phyloP scores from a whole-genome alignment of 257 asterid species.

The Plectranthus barbatus region DNA sequence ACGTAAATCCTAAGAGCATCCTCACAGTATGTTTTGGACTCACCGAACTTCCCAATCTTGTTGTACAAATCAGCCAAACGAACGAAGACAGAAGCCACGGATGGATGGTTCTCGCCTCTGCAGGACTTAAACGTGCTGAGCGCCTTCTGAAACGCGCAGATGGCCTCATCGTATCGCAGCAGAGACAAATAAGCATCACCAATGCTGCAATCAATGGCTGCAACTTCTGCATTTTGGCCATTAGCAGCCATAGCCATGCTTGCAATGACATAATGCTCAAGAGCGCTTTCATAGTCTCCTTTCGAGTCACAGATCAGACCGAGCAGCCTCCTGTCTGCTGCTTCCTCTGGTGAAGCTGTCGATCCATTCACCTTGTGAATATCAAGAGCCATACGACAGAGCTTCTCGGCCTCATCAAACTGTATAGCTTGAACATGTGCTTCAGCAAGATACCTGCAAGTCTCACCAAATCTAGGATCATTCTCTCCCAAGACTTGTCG shows the following conservation, averaged over 20 bases:
- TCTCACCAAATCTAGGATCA: conserved; percentile 71
- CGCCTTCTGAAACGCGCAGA: conserved; percentile 72
- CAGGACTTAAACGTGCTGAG: conserved; percentile 46
- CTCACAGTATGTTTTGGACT: conserved; percentile 65
- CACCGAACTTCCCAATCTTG: conserved; percentile 70
- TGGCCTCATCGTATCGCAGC: conserved; percentile 72
- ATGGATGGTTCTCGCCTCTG: conserved; percentile 67
- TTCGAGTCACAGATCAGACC: conserved; percentile 85
- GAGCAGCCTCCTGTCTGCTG: conserved; percentile 74
- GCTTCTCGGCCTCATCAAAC: conserved; percentile 79
- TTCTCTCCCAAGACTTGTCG: conserved; percentile 68
- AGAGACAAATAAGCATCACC: conserved; percentile 77
- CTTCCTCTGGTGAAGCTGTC: conserved; percentile 62
- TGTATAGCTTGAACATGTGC: conserved; percentile 91
- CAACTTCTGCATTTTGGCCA: conserved; percentile 63
- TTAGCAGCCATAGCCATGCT: conserved; percentile 74
- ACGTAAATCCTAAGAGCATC: conserved; percentile 57
- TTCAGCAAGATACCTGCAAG: conserved; percentile 89
- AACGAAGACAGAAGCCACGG: conserved; percentile 68
- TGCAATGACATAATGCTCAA: conserved; percentile 84
- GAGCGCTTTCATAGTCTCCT: conserved; percentile 71
- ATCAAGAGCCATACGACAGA: conserved; percentile 60
- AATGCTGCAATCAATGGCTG: conserved; percentile 70
- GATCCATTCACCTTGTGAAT: conserved; percentile 47
- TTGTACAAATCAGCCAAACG: conserved; percentile 76